Percentiles rank a stretch among this genome's conserved stretches.
Evolutionary conservation across 1,284 basidiomycete genomes (phyloP).

Genomic region (Boletus smithii): DNA sequence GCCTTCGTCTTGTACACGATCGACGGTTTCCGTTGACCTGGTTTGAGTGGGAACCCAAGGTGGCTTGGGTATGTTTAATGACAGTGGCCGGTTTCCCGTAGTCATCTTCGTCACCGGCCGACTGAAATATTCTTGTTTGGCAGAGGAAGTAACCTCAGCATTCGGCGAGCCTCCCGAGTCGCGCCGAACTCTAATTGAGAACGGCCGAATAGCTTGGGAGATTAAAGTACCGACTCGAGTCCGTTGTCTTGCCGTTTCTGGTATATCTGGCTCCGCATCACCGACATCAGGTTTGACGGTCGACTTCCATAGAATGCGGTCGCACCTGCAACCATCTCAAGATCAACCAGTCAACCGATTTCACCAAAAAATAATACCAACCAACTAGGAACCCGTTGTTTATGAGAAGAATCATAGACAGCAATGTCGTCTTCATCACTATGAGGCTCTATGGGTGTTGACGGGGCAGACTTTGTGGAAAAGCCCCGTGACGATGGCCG

Average conservation of each 20-base stretch:
- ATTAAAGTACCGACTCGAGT: constrained; percentile 53
- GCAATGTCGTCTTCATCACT: constrained; percentile 48
- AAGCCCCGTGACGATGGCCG: constrained; percentile 40
- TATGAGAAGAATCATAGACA: constrained; percentile 74
- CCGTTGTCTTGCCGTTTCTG: constrained; percentile 35
- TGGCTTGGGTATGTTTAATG: constrained; percentile 24
- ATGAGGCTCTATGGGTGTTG: constrained; percentile 35
- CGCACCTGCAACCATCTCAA: constrained; percentile 51
- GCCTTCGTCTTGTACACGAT: constrained; percentile 6
- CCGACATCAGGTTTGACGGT: constrained; percentile 49
- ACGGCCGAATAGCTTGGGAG: constrained; percentile 51
- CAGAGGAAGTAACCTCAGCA: constrained; percentile 19
- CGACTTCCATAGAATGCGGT: constrained; percentile 75
- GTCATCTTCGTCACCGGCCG: constrained; percentile 13
- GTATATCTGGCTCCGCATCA: constrained; percentile 40
- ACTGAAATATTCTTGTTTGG: constrained; percentile 25
- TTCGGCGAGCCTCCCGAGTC: constrained; percentile 41
- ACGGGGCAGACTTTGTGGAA: constrained; percentile 37
- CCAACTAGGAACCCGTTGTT: constrained; percentile 82
- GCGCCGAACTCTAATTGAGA: constrained; percentile 41
- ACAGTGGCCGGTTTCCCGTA: constrained; percentile 22
- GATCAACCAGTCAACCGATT: constrained; percentile 3
- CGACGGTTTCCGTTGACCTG: constrained; percentile 22
- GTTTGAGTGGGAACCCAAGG: constrained; percentile 10
- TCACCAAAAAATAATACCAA: constrained; percentile 28